phyloP scores from a whole-genome alignment of 495 filamentous ascomycete genomes.

The Annulohypoxylon maeteangense region DNA sequence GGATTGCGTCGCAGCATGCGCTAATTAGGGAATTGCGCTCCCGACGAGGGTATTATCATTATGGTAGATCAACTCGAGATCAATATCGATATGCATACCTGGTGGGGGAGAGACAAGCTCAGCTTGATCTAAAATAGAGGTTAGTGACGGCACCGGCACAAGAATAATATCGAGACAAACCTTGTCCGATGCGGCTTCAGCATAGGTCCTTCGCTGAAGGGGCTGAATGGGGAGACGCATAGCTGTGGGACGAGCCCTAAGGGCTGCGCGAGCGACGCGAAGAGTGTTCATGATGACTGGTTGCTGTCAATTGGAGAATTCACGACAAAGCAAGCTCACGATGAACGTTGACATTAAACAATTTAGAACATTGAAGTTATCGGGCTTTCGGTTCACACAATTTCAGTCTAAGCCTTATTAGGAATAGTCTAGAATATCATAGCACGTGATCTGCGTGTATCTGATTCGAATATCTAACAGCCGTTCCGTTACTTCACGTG shows the following conservation, averaged over 20 bases:
- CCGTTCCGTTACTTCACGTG: slow-evolving; percentile 15
- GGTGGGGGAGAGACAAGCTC: slow-evolving; percentile 95
- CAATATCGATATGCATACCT: slow-evolving; percentile 70
- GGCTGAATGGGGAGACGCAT: slow-evolving; percentile 76
- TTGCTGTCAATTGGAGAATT: slow-evolving; percentile 60
- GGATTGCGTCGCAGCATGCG: slow-evolving; percentile 14
- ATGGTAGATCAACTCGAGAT: background rate
- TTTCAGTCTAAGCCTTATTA: slow-evolving; percentile 28
- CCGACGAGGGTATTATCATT: background rate
- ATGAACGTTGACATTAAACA: slow-evolving; percentile 48
- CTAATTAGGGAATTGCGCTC: slow-evolving; percentile 5
- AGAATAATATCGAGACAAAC: slow-evolving; percentile 49
- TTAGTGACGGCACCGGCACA: slow-evolving; percentile 17
- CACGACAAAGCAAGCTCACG: slow-evolving; percentile 48
- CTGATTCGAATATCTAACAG: background rate
- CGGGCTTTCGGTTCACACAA: slow-evolving; percentile 51
- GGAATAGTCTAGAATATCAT: slow-evolving; percentile 3
- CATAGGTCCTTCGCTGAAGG: slow-evolving; percentile 87
- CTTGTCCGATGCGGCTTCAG: slow-evolving; percentile 89
- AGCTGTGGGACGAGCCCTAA: slow-evolving; percentile 78
- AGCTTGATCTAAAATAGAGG: slow-evolving; percentile 84
- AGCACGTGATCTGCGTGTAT: slow-evolving; percentile 32
- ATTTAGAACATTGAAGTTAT: slow-evolving; percentile 51
- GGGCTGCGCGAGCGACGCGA: slow-evolving; percentile 86
- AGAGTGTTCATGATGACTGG: slow-evolving; percentile 85